Evolutionary conservation across 2,329 filamentous ascomycete genomes (phyloP).

Genomic region (Leptosphaerulina australis): DNA sequence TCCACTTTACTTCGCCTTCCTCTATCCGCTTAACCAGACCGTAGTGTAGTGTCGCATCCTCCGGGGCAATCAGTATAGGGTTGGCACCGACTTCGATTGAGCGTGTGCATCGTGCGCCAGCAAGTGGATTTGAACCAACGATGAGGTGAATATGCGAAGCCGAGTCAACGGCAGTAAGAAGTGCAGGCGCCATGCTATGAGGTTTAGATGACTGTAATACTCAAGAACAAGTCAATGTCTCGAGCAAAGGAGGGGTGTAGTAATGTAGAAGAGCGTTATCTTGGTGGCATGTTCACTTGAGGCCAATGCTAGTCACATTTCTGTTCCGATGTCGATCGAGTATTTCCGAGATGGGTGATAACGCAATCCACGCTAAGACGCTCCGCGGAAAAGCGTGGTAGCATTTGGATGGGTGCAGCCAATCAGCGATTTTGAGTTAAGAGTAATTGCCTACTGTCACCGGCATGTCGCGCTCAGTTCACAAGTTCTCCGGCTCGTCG

Average conservation of each 20-base stretch:
- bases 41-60: conserved; percentile 65
- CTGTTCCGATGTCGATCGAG: conserved; percentile 17
- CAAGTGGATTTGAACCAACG: conserved; percentile 83
- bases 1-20: conserved; percentile 69
- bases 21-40: conserved; percentile 69
- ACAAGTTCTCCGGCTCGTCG: conserved; percentile 50
- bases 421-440: conserved; percentile 7
- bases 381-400: conserved; percentile 8
- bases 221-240: conserved; percentile 18
- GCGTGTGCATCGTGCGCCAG: conserved; percentile 79
- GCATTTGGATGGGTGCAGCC: conserved; percentile 1
- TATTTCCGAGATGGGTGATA: conserved; percentile 18
- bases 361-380: conserved; percentile 13
- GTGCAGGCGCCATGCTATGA: conserved; percentile 55
- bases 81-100: conserved; percentile 81
- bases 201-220: not conserved
- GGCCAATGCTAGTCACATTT: conserved; percentile 18
- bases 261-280: conserved; percentile 6
- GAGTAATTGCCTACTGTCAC: conserved; percentile 1
- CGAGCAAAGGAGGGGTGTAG: conserved; percentile 2
- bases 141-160: conserved; percentile 79
- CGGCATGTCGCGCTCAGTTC: conserved; percentile 19
- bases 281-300: conserved; percentile 3
- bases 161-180: conserved; percentile 76
- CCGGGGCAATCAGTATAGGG: conserved; percentile 78